Percentiles rank a stretch among this genome's conserved stretches.
Conservation (phyloP, 2,329 filamentous ascomycete species). For the Beauveria varroae region DNA sequence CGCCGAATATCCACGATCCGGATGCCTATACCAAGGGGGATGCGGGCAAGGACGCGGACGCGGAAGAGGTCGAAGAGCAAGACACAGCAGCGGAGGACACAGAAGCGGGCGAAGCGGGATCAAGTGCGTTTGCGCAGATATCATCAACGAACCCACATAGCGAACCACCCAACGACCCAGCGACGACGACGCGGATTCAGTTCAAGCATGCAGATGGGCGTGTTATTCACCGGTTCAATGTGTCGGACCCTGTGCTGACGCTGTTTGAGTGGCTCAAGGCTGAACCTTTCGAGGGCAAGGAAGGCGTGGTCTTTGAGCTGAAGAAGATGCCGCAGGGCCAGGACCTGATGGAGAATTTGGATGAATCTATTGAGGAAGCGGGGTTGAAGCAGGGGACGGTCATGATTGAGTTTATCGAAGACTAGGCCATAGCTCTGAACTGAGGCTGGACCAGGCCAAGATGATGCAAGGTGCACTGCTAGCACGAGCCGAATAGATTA, state of each 20-base stretch:
- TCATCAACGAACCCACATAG: conserved; percentile 63
- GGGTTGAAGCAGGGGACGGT: conserved; percentile 89
- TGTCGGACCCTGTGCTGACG: conserved; percentile 68
- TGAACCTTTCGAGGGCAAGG: conserved; percentile 71
- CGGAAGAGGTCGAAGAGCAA: conserved; percentile 37
- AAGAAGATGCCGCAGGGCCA: conserved; percentile 70
- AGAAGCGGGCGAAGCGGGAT: conserved; percentile 26
- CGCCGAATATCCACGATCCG: conserved; percentile 63
- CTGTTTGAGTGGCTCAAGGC: conserved; percentile 98
- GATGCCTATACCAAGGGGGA: conserved; percentile 74
- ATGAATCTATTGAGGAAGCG: conserved; percentile 68
- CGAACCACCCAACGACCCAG: conserved; percentile 66
- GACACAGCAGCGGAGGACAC: conserved; percentile 29
- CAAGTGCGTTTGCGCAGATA: conserved; percentile 59
- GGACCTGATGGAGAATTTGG: conserved; percentile 71
- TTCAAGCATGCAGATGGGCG: conserved; percentile 81
- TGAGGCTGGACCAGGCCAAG: not conserved
- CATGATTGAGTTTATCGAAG: conserved; percentile 84
- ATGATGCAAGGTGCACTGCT: not conserved
- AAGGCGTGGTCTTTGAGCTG: conserved; percentile 75
- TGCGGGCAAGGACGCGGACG: conserved; percentile 31
- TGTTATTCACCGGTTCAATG: conserved; percentile 76
- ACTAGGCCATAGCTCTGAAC: conserved; percentile 20
- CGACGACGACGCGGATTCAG: conserved; percentile 79
- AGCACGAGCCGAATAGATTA: not conserved